Conservation (phyloP, 768 basidiomycete genomes). For the Boletus subcaerulescens region DNA sequence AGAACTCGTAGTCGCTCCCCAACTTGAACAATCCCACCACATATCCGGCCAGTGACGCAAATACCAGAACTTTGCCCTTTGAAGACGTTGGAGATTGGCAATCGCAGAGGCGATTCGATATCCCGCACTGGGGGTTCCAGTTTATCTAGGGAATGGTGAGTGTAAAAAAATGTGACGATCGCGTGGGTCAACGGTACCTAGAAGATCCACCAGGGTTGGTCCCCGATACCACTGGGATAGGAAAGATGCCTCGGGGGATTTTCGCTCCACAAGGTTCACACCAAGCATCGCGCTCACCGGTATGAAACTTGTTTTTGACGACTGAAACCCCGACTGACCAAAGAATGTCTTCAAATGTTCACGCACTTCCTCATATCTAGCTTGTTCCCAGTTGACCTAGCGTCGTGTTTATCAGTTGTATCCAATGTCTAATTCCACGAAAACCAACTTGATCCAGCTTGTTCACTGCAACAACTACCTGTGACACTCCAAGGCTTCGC, state of each 20-base stretch:
- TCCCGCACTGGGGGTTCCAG: slow-evolving; percentile 80
- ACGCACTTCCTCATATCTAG: slow-evolving; percentile 85
- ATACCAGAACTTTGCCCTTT: slow-evolving; percentile 78
- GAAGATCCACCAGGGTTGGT: slow-evolving; percentile 75
- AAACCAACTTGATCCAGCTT: slow-evolving; percentile 83
- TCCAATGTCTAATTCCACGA: background rate
- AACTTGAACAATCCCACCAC: slow-evolving; percentile 86
- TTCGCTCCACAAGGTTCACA: slow-evolving; percentile 66
- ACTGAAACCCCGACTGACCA: slow-evolving; percentile 79
- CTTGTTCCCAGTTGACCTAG: slow-evolving; percentile 84
- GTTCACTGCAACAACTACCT: slow-evolving; percentile 91
- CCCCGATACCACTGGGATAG: slow-evolving; percentile 81
- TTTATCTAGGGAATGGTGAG: slow-evolving; percentile 50
- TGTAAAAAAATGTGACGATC: background rate
- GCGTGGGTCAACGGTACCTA: slow-evolving; percentile 52
- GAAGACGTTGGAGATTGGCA: slow-evolving; percentile 95
- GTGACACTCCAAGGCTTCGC: slow-evolving; percentile 86
- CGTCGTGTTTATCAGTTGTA: background rate
- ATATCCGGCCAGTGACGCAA: slow-evolving; percentile 80
- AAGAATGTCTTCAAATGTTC: slow-evolving; percentile 75
- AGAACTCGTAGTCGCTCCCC: slow-evolving; percentile 85
- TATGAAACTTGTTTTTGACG: slow-evolving; percentile 75
- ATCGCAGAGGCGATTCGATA: slow-evolving; percentile 70
- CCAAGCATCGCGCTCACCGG: slow-evolving; percentile 92
- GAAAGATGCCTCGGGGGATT: slow-evolving; percentile 42